Evolutionary conservation across 345 rosid species (phyloP).

Genomic region (Gossypium turneri): DNA sequence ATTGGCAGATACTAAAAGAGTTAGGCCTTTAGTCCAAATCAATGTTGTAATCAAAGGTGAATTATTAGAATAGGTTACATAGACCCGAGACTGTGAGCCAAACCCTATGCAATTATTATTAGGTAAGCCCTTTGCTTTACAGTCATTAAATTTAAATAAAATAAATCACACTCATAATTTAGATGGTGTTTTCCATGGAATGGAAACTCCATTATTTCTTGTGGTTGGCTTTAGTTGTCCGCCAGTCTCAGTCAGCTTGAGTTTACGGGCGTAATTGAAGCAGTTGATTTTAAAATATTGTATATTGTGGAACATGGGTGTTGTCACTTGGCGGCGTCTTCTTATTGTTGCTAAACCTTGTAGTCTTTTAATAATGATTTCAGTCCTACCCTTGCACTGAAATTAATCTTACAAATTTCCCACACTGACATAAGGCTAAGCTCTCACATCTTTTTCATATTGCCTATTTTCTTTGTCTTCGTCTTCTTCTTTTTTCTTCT

Average conservation of each 20-base stretch:
- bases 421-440: neutral
- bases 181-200: neutral
- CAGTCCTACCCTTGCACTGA: neutral
- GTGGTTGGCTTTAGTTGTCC: slow-evolving; percentile 3
- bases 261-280: neutral
- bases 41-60: slow-evolving; percentile 4
- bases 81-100: neutral
- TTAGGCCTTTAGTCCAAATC: slow-evolving; percentile 14
- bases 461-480: neutral
- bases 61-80: neutral
- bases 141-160: neutral
- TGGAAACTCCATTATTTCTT: neutral
- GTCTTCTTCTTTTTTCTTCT: neutral
- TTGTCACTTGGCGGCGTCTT: slow-evolving; percentile 7
- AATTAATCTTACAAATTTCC: neutral
- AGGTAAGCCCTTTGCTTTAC: neutral
- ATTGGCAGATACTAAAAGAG: neutral
- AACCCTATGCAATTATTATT: slow-evolving; percentile 1
- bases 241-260: neutral
- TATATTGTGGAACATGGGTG: slow-evolving; percentile 7
- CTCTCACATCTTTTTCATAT: slow-evolving; percentile 7
- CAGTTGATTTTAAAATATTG: neutral
- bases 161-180: neutral
- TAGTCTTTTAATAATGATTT: neutral
- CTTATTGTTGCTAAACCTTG: neutral